Base-by-base conservation (phyloP, 2,329 filamentous ascomycete species). In the Xylaria sp. region DNA sequence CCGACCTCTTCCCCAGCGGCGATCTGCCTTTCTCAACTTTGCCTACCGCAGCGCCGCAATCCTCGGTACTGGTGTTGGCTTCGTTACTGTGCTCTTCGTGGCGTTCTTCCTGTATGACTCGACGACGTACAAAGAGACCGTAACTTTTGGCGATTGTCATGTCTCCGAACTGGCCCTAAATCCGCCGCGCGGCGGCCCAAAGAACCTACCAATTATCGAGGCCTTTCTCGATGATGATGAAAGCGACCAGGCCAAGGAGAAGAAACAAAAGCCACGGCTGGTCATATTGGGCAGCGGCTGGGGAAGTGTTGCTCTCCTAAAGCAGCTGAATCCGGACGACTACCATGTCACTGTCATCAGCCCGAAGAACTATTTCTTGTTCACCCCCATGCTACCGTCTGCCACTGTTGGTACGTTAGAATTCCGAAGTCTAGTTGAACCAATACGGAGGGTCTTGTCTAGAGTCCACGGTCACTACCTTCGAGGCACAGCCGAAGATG, bases 301-400 rank as follows among this genome's bases (percentile, higher is more conserved):
- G 96, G 96, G 94, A 62, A 93, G 93, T 75, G 92, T 99, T 69
- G 93, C 95, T 4, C 83, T 99, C 67, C 82, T 99, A 73, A 99
- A 99, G 82, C 91, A 93, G 70, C 82, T 99, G 70, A 92, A 95
- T 70, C 91, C 94, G 0, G 93, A 94, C 12, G 93, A 98, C 75
- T 99, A 98, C 78, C 94, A 99, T 80, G 91, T 99, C 73, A 98
- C 95, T 4, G 92, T 99, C 47, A 91, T 99, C 51, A 97, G 94
- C 12, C 95, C 96, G 0, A 92, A 92, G 42, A 98, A 98, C 76
- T 97, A 98, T 82, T 99, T 99, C 82, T 83, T 99, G 36, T 99
- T 99, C 80, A 99, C 96, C 1, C 96, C 96, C 0, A 98, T 99
- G 94, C 85, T 99, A 51, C 96, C 96, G 1, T 97, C 94, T 39